phyloP scores from a whole-genome alignment of 805 yeast genomes.

The Saturnispora dispora region DNA sequence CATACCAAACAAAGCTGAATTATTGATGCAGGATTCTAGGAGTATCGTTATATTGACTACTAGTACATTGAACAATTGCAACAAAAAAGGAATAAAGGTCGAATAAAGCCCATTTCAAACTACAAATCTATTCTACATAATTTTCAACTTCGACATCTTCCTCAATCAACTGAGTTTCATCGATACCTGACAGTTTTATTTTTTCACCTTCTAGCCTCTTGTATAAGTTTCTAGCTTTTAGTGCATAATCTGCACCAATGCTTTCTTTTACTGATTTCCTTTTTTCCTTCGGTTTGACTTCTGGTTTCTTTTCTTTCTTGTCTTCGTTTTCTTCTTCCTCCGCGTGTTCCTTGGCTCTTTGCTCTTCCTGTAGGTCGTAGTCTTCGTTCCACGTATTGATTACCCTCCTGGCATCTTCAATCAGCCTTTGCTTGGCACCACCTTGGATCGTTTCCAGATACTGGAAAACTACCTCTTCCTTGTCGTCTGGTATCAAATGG shows the following conservation, averaged over 20 bases:
- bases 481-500: slow-evolving; percentile 40
- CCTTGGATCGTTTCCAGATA: slow-evolving; percentile 63
- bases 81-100: background rate
- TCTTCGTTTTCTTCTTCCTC: background rate
- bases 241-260: slow-evolving; percentile 11
- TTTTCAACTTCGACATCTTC: slow-evolving; percentile 16
- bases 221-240: slow-evolving; percentile 11
- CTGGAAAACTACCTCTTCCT: slow-evolving; percentile 38
- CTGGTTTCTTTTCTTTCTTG: background rate
- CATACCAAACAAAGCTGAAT: background rate
- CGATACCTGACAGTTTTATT: slow-evolving; percentile 4
- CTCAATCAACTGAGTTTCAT: slow-evolving; percentile 5
- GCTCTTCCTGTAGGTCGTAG: slow-evolving; percentile 12
- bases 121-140: slow-evolving; percentile 6
- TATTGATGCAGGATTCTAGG: background rate
- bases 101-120: background rate
- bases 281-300: background rate
- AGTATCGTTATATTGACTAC: no score
- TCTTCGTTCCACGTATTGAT: slow-evolving; percentile 47
- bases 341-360: background rate
- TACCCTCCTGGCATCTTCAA: slow-evolving; percentile 38
- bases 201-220: slow-evolving; percentile 3
- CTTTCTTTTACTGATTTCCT: background rate
- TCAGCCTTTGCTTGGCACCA: slow-evolving; percentile 51
- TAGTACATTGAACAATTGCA: background rate